These are phyloP conservation scores for Neonectria ditissima DNA, from an alignment of 2,329 filamentous ascomycete genomes.

Conservation along the genomic window DNA sequence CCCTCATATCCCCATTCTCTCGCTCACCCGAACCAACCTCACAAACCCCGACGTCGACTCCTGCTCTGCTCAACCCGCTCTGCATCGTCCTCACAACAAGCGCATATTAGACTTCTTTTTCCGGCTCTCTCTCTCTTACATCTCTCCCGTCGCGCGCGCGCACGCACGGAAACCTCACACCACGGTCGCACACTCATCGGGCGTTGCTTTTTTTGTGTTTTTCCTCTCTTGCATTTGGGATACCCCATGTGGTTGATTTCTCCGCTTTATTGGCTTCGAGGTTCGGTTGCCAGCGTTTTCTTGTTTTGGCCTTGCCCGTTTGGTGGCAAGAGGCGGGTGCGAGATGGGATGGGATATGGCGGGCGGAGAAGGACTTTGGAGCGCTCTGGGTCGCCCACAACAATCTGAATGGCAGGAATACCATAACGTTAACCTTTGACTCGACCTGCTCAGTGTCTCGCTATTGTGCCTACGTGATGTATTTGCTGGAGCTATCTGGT, in stretches of 20 bases:
- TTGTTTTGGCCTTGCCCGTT: conserved; percentile 8
- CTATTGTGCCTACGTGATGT: conserved; percentile 5
- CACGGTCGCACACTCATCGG: conserved; percentile 27
- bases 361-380: conserved; percentile 26
- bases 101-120: conserved; percentile 40
- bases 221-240: conserved; percentile 38
- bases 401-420: conserved; percentile 54
- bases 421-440: conserved; percentile 45
- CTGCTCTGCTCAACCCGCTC: conserved; percentile 23
- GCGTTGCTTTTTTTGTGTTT: conserved; percentile 41
- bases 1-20: conserved; percentile 14
- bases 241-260: conserved; percentile 37
- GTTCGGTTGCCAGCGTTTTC: conserved; percentile 14
- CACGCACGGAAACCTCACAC: conserved; percentile 9
- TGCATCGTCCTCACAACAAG: conserved; percentile 29
- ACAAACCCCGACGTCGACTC: conserved; percentile 12
- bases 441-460: not conserved
- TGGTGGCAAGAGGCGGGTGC: conserved; percentile 11
- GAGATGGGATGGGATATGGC: conserved; percentile 18
- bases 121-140: conserved; percentile 16
- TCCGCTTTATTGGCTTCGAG: conserved; percentile 16
- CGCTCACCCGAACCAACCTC: conserved; percentile 21
- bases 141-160: conserved; percentile 2
- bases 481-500: not conserved
- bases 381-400: conserved; percentile 40